Evolutionary conservation across 148 eudicot species (phyloP).

Genomic region (Amaranthus cruentus): DNA sequence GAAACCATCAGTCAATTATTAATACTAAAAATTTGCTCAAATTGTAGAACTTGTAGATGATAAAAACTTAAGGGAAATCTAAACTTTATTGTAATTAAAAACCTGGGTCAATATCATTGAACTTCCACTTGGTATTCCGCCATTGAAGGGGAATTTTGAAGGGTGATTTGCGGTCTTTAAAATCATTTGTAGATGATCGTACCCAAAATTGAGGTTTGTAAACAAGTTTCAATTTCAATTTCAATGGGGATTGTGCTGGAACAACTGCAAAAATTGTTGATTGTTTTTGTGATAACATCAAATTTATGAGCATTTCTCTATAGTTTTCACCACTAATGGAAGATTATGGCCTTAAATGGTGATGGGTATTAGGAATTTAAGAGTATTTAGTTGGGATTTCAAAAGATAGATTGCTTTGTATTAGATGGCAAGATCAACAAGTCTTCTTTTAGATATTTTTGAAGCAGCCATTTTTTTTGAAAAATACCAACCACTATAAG

Average conservation of each 20-base stretch:
- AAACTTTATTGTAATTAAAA: too few relatives aligned
- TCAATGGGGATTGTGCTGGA: slow-evolving; percentile 21
- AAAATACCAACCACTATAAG: too few relatives aligned
- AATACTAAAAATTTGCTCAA: neutral
- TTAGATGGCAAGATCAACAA: too few relatives aligned
- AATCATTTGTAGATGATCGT: slow-evolving; percentile 23
- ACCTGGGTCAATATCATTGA: slow-evolving; percentile 26
- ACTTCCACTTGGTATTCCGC: slow-evolving; percentile 23
- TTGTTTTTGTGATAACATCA: slow-evolving; percentile 19
- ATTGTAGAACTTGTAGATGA: neutral
- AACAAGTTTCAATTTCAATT: neutral
- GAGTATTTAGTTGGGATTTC: too few relatives aligned
- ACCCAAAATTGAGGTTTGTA: slow-evolving; percentile 6
- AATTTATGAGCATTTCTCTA: too few relatives aligned
- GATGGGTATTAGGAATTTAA: neutral
- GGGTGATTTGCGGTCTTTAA: slow-evolving; percentile 19
- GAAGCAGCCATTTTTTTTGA: too few relatives aligned
- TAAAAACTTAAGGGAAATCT: neutral
- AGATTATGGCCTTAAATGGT: too few relatives aligned
- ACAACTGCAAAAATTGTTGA: slow-evolving; percentile 17
- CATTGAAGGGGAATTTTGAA: slow-evolving; percentile 27
- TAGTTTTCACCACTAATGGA: too few relatives aligned
- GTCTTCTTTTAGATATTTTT: too few relatives aligned
- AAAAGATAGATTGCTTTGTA: too few relatives aligned
- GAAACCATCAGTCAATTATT: neutral